These are phyloP conservation scores for Tulasnella sp. DNA, from an alignment of 768 basidiomycete genomes.

Conservation along the genomic window DNA sequence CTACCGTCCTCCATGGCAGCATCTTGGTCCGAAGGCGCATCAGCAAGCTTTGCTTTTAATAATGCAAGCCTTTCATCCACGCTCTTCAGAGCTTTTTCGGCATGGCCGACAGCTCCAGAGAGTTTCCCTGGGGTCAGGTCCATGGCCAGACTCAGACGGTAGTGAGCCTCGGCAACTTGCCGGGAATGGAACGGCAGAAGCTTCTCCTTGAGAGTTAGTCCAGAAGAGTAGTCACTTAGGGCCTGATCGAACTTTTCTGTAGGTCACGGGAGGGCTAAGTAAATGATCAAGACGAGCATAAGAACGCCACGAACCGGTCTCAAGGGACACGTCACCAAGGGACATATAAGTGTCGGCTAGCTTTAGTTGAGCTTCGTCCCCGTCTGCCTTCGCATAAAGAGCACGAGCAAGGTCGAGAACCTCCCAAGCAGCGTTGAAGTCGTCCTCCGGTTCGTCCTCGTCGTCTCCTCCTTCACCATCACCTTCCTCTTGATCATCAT, in stretches of 20 bases:
- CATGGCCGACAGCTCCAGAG: constrained; percentile 74
- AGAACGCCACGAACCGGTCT: constrained; percentile 64
- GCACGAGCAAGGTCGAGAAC: constrained; percentile 90
- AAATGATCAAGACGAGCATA: not conserved
- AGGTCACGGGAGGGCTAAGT: not conserved
- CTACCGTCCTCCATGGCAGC: constrained; percentile 33
- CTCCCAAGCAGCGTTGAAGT: constrained; percentile 98
- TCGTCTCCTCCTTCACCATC: constrained; percentile 59
- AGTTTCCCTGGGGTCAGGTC: constrained; percentile 85
- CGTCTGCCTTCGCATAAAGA: constrained; percentile 68
- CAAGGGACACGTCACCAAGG: constrained; percentile 93
- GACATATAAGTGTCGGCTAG: constrained; percentile 87
- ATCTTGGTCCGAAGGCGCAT: constrained; percentile 32
- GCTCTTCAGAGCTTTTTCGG: constrained; percentile 72
- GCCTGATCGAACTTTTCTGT: constrained; percentile 95
- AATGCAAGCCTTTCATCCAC: constrained; percentile 66
- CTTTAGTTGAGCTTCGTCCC: constrained; percentile 63
- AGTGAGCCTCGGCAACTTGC: constrained; percentile 90
- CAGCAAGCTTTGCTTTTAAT: constrained; percentile 47
- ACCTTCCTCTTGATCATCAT: constrained; percentile 45
- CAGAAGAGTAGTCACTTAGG: constrained; percentile 77
- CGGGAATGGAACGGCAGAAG: constrained; percentile 84
- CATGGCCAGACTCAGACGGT: constrained; percentile 88
- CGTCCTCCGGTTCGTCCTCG: constrained; percentile 85
- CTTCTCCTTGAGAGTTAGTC: constrained; percentile 64